Conservation (phyloP, 177 flowering plant species). For the Tripterygium wilfordii region DNA sequence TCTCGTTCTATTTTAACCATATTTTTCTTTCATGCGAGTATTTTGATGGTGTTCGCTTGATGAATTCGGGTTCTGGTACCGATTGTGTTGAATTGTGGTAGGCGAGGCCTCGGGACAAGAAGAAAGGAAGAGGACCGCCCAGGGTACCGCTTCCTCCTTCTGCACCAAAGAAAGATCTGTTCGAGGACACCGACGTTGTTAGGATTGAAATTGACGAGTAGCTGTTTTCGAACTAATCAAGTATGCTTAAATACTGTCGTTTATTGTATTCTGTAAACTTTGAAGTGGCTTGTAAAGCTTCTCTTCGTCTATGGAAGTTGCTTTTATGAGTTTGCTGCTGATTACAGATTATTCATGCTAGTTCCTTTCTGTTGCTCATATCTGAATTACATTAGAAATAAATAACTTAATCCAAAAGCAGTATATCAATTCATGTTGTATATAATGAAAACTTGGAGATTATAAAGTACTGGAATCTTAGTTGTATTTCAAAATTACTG, state of each 20-base stretch:
- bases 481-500: too few species aligned
- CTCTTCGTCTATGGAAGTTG: not conserved
- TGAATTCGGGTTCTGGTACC: too few species aligned
- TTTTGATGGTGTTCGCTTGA: slow-evolving; percentile 1
- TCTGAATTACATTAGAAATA: too few species aligned
- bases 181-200: slow-evolving; percentile 44
- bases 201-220: slow-evolving; percentile 66
- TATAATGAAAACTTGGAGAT: too few species aligned
- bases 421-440: too few species aligned
- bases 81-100: slow-evolving; percentile 8
- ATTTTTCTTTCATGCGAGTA: not conserved
- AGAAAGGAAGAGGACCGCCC: slow-evolving; percentile 84
- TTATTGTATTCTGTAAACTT: too few species aligned
- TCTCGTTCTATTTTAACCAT: not conserved
- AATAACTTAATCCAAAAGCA: too few species aligned
- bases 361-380: too few species aligned
- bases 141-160: slow-evolving; percentile 46
- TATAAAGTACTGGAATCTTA: too few species aligned
- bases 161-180: slow-evolving; percentile 56
- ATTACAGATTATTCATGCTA: too few species aligned
- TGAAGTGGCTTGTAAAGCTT: too few species aligned
- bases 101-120: slow-evolving; percentile 82
- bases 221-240: slow-evolving; percentile 27
- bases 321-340: not conserved
- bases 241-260: slow-evolving; percentile 11